phyloP scores from a whole-genome alignment of 2,329 filamentous ascomycete species.

The Diaporthe eres region DNA sequence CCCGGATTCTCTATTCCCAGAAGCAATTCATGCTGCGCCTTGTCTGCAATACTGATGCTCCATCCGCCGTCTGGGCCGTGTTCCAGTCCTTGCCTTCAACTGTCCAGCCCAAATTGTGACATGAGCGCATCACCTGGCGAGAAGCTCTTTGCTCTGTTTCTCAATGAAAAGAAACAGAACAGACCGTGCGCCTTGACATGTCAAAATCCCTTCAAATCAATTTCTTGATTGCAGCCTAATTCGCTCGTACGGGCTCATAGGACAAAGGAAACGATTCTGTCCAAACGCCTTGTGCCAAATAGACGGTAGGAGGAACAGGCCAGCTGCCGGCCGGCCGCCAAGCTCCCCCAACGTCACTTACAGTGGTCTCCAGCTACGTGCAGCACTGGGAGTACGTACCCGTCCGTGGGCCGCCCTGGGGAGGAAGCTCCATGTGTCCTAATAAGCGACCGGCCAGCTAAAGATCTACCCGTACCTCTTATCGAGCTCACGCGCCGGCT shows the following conservation, averaged over 20 bases:
- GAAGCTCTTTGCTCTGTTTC: not conserved
- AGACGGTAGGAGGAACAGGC: not conserved
- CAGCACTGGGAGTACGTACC: conserved; percentile 12
- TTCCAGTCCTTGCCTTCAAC: not conserved
- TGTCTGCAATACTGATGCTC: not conserved
- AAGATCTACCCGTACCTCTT: conserved; percentile 23
- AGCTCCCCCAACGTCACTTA: not conserved
- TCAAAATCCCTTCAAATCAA: not conserved
- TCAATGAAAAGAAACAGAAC: not conserved
- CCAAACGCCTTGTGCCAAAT: not conserved
- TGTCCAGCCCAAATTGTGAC: not conserved
- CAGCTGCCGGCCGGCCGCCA: conserved; percentile 39
- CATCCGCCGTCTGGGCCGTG: not conserved
- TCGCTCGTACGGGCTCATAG: too few relatives aligned
- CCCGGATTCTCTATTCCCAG: not conserved
- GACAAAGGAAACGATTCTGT: not conserved
- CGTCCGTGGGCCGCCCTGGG: not conserved
- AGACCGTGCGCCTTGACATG: not conserved
- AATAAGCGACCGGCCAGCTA: conserved; percentile 23
- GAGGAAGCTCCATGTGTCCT: conserved; percentile 42
- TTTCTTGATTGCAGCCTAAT: not conserved
- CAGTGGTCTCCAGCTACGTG: not conserved
- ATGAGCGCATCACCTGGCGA: not conserved
- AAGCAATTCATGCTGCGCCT: not conserved
- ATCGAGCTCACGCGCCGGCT: conserved; percentile 25